These are phyloP conservation scores for Chloranthus sessilifolius DNA, from an alignment of 164 flowering plant species.

Conservation along the genomic window DNA sequence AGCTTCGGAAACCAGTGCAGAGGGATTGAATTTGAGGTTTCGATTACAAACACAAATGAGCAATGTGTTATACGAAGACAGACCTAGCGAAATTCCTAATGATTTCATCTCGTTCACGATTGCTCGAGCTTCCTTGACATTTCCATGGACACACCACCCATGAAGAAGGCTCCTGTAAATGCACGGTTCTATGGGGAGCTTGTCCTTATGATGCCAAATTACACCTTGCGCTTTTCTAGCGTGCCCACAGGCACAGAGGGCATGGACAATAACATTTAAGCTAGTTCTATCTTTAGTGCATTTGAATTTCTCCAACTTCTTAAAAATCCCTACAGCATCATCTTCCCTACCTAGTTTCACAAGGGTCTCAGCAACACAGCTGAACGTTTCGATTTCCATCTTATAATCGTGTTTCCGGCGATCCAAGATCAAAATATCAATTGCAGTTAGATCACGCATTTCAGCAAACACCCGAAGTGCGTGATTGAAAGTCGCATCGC, in stretches of 20 bases:
- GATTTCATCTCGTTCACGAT: constrained; percentile 58
- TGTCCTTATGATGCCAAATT: constrained; percentile 45
- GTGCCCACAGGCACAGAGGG: constrained; percentile 69
- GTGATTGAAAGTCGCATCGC: constrained; percentile 45
- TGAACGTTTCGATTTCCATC: constrained; percentile 50
- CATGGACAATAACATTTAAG: constrained; percentile 48
- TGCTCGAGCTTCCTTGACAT: constrained; percentile 57
- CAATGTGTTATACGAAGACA: constrained; percentile 54
- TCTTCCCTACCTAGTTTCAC: constrained; percentile 61
- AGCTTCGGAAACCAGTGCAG: constrained; percentile 66
- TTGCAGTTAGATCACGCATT: constrained; percentile 48
- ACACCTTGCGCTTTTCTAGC: constrained; percentile 68
- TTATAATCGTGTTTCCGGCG: constrained; percentile 40
- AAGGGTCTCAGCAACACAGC: constrained; percentile 49
- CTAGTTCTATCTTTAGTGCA: constrained; percentile 41
- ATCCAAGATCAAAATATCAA: constrained; percentile 52
- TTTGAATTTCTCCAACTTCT: constrained; percentile 58
- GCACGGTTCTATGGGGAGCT: constrained; percentile 31
- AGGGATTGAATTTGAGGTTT: constrained; percentile 58
- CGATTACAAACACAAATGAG: constrained; percentile 57
- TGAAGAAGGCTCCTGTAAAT: constrained; percentile 48
- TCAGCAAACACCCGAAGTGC: constrained; percentile 46
- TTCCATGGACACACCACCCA: constrained; percentile 57
- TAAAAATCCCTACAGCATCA: constrained; percentile 67
- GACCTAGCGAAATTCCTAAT: constrained; percentile 31